Percentiles rank a stretch among this genome's conserved stretches.
Evolutionary conservation across 257 asterid species (phyloP).

Genomic region (Paulownia fortunei): DNA sequence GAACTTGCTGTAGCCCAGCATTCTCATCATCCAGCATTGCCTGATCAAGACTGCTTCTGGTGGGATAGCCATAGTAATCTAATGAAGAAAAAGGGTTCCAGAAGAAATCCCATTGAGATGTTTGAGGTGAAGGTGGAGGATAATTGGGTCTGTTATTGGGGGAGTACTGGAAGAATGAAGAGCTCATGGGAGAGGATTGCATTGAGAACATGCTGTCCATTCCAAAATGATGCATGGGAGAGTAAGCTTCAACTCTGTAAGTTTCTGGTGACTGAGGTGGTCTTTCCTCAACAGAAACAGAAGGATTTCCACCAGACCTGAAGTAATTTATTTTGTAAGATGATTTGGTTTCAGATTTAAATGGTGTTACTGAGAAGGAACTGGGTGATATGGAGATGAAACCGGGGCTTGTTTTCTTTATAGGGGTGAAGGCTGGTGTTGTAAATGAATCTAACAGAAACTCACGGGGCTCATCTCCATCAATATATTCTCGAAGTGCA

Average conservation of each 20-base stretch:
- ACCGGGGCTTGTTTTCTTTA: slow-evolving; percentile 61
- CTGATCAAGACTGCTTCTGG: slow-evolving; percentile 55
- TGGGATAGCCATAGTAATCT: slow-evolving; percentile 81
- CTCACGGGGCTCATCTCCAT: slow-evolving; percentile 86
- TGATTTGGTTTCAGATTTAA: slow-evolving; percentile 53
- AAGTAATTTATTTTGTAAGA: slow-evolving; percentile 64
- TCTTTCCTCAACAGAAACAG: slow-evolving; percentile 81
- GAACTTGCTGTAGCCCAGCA: slow-evolving; percentile 74
- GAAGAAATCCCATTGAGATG: slow-evolving; percentile 95
- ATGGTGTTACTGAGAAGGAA: slow-evolving; percentile 57
- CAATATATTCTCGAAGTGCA: slow-evolving; percentile 85
- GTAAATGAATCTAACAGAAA: slow-evolving; percentile 60
- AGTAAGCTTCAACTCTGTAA: slow-evolving; percentile 62
- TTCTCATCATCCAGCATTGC: slow-evolving; percentile 62
- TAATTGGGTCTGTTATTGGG: slow-evolving; percentile 61
- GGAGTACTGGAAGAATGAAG: slow-evolving; percentile 66
- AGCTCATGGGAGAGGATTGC: slow-evolving; percentile 62
- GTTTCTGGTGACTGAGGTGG: slow-evolving; percentile 87
- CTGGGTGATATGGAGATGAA: slow-evolving; percentile 75
- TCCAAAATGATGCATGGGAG: slow-evolving; percentile 74
- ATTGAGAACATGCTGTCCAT: slow-evolving; percentile 70
- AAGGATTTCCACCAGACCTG: slow-evolving; percentile 69
- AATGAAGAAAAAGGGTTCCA: slow-evolving; percentile 96
- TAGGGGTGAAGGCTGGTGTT: slow-evolving; percentile 54
- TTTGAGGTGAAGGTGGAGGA: slow-evolving; percentile 78